Conservation (phyloP, 1,284 basidiomycete species). For the Ceratobasidium sp. region DNA sequence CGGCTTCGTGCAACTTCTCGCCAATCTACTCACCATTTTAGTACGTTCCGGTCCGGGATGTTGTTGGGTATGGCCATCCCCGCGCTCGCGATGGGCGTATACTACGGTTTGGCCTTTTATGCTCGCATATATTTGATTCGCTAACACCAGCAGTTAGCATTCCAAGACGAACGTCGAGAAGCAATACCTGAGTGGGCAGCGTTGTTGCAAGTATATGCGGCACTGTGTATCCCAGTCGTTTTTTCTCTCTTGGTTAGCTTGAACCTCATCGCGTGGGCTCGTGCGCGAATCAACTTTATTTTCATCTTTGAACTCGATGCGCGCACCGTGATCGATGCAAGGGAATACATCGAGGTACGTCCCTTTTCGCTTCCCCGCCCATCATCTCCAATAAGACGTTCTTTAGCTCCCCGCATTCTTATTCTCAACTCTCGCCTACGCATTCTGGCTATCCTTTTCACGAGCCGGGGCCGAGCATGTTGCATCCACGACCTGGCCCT, state of each 20-base stretch:
- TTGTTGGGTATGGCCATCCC: slow-evolving; percentile 84
- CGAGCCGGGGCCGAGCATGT: slow-evolving; percentile 67
- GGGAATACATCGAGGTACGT: slow-evolving; percentile 84
- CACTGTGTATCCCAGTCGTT: slow-evolving; percentile 79
- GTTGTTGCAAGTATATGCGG: slow-evolving; percentile 85
- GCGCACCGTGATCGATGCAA: slow-evolving; percentile 80
- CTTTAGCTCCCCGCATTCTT: slow-evolving; percentile 82
- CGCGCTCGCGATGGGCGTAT: slow-evolving; percentile 77
- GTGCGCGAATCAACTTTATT: slow-evolving; percentile 85
- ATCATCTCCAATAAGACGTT: slow-evolving; percentile 7
- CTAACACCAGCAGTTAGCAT: slow-evolving; percentile 62
- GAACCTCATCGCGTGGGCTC: slow-evolving; percentile 85
- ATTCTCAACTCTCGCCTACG: slow-evolving; percentile 80
- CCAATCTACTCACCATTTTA: slow-evolving; percentile 79
- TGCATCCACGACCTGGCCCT: slow-evolving; percentile 78
- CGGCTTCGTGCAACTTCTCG: slow-evolving; percentile 72
- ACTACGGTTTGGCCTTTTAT: slow-evolving; percentile 66
- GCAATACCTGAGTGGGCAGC: slow-evolving; percentile 79
- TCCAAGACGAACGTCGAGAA: slow-evolving; percentile 68
- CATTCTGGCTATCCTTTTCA: slow-evolving; percentile 88
- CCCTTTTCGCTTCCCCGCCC: not conserved
- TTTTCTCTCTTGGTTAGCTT: slow-evolving; percentile 84
- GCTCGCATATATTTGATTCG: not conserved
- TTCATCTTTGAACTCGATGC: slow-evolving; percentile 92
- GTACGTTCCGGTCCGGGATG: slow-evolving; percentile 81